Evolutionary conservation across 169 alveolate species (phyloP).

Genomic region (Plasmodium chabaudi): DNA sequence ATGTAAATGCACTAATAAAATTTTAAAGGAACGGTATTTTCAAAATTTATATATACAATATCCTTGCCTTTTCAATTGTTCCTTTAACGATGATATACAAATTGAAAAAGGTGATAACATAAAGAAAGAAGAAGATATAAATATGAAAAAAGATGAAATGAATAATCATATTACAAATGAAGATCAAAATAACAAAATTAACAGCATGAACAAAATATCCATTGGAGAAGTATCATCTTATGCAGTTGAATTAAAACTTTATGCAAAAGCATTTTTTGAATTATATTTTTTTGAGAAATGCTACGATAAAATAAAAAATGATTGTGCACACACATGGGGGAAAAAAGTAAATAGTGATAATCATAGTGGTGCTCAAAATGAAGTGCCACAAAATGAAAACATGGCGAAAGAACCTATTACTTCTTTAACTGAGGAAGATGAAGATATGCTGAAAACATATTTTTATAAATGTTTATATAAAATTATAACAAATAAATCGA

Average conservation of each 20-base stretch:
- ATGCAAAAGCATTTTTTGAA: conserved; percentile 74
- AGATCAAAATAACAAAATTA: background rate
- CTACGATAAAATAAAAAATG: background rate
- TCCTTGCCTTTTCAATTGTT: conserved; percentile 69
- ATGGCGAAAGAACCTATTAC: too few relatives aligned
- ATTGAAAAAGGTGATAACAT: background rate
- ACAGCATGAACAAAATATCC: background rate
- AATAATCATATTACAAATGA: background rate
- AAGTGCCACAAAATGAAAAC: background rate
- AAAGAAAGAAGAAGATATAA: background rate
- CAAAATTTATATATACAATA: conserved; percentile 18
- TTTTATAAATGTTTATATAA: conserved; percentile 62
- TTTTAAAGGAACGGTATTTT: conserved; percentile 41
- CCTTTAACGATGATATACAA: conserved; percentile 6
- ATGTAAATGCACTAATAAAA: conserved; percentile 56
- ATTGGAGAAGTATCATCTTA: conserved; percentile 50
- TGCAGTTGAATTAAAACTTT: conserved; percentile 69
- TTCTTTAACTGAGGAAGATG: background rate
- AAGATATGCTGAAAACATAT: conserved; percentile 19
- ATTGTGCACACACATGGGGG: background rate
- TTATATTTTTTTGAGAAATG: conserved; percentile 23
- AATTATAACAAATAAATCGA: conserved; percentile 25
- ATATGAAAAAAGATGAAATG: background rate
- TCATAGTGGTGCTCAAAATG: background rate
- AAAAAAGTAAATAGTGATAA: background rate